Evolutionary conservation across 2,329 filamentous ascomycete genomes (phyloP), one percentile per base, ranked within the genome.

Genomic region (Gaeumannomyces tritici): DNA sequence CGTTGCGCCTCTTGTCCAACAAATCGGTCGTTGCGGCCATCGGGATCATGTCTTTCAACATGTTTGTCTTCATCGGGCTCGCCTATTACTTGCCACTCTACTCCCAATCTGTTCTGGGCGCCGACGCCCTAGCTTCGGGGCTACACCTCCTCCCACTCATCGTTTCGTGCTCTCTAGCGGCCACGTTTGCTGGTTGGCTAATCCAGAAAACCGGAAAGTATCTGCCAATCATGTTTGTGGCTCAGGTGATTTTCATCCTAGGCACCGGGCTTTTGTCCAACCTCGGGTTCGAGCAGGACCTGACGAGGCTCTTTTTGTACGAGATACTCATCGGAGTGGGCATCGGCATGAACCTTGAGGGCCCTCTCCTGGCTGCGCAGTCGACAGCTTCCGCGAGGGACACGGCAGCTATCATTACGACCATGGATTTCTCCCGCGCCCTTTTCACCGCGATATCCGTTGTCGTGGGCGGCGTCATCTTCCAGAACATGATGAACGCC

Each of bases 391-490:
- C 82, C 28, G 80, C 79, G 55, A 78, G 80, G 31, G 87, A 90
- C 67, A 87, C 89, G 58, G 88, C 85, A n/a, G 82, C 85, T 1
- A 87, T 84, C 0, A 90, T 87, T 0, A 82, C 86, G 0, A 87
- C 85, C 1, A 87, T 89, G 66, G 79, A 82, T 11, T 89, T 90
- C 70, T 79, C 87, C 9, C 84, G 89, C 26, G 88, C 89, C 67
- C 76, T 92, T 3, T 86, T 85, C 12, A 89, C 86, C 0, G 82
- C 86, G 2, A 82, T 87, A 26, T 86, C 85, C 0, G 82, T 91
- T 61, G 88, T 91, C 1, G 79, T 92, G 54, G 90, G 90, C 28
- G 86, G 88, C n/a, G 88, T 91, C 57, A 82, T 93, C 51, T 92
- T 93, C 75, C 87, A 91, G 73, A 92, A 93, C 71, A 76, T 82